Base-by-base conservation (phyloP, 257 asterid genomes). In the Schizonepeta tenuifolia region DNA sequence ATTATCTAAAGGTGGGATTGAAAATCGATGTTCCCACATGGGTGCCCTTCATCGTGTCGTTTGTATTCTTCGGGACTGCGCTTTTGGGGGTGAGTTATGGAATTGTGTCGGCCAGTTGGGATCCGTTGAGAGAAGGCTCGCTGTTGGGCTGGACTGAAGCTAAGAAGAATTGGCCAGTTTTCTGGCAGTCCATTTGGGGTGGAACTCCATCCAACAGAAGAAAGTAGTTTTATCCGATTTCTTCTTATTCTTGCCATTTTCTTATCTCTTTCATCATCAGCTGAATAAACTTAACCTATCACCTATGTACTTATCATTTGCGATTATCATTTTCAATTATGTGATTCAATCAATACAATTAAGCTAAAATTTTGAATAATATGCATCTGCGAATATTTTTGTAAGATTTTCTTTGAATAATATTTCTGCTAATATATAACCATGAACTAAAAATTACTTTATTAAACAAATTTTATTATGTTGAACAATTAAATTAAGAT, bases 71-170 rank as follows among this genome's bases (percentile, higher is more conserved):
- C 54, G 99, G 99, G 46, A 83, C 92, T 1, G 98, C 98, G 5
- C 88, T 91, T 9, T 38, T 79, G 71, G 99, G 99, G 63, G 84
- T 94, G 26, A 91, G 98, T 77, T 94, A 94, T 74, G 99, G 97
- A 38, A 91, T 94, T 68, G 99, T 94, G 71, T 94, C 99, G 15
- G 82, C 99, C 15, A 94, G 99, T 81, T 94, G 99, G 99, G 99
- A 94, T 82, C 99, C 99, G 0, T 9, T 84, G 82, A 87, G 99
- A 80, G 97, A 94, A 79, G 97, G 99, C 0, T 91, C 99, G 2
- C 43, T 87, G 2, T 70, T 88, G 88, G 99, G 97, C 11, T 94
- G 99, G 97, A 91, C 77, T 77, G 99, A 94, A 79, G 99, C 98
- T 73, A 68, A 75, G 85, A 88, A 78, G 90, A 94, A 94, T 79